Percentiles rank a stretch among this genome's conserved stretches.
These are phyloP conservation scores for Sclerotinia spermophila DNA, from an alignment of 2,329 filamentous ascomycete genomes.

Conservation along the genomic window DNA sequence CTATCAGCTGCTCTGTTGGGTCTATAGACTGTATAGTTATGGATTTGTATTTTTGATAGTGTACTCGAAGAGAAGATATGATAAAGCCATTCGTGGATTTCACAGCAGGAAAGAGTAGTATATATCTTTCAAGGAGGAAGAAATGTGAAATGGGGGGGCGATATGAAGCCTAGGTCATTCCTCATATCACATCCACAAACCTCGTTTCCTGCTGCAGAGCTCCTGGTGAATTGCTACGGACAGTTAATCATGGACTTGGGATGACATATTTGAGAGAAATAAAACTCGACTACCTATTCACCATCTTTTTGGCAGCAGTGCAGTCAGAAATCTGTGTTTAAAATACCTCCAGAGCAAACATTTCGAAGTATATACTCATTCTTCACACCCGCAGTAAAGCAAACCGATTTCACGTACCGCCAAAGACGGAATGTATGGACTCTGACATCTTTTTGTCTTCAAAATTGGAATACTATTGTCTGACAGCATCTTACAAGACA, in stretches of 20 bases:
- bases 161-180: not conserved
- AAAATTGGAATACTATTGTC: not conserved
- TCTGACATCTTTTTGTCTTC: not conserved
- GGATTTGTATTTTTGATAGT: not conserved
- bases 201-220: not conserved
- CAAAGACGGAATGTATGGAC: not conserved
- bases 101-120: not conserved
- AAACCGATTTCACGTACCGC: too few relatives aligned
- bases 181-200: not conserved
- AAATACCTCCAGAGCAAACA: too few relatives aligned
- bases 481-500: not conserved
- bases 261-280: not conserved
- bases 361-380: too few relatives aligned
- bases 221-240: too few relatives aligned
- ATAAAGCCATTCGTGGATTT: not conserved
- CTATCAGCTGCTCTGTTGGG: not conserved
- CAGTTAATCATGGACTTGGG: not conserved
- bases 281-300: not conserved
- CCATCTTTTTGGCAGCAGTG: not conserved
- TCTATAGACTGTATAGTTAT: not conserved
- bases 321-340: not conserved
- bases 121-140: not conserved
- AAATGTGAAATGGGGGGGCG: accelerated
- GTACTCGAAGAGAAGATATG: not conserved
- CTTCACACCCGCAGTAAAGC: not conserved